Evolutionary conservation across 345 rosid species (phyloP).

Genomic region (Salix exigua): DNA sequence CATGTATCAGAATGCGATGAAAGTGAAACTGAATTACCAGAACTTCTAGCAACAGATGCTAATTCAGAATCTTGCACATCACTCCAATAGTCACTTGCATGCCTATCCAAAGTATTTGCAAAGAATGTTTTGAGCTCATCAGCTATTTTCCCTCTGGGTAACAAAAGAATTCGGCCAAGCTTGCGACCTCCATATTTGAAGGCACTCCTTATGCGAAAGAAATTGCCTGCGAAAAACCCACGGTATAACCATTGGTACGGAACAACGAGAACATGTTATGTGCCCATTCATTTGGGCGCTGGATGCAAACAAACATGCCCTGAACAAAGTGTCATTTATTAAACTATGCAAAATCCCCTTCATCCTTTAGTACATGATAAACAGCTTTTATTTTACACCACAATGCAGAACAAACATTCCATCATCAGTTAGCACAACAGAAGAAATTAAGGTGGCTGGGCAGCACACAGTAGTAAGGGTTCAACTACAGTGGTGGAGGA

Average conservation of each 20-base stretch:
- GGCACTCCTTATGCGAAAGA: slow-evolving; percentile 79
- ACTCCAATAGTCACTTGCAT: slow-evolving; percentile 14
- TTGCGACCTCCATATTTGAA: slow-evolving; percentile 86
- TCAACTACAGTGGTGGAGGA: not conserved
- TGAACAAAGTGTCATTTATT: not conserved
- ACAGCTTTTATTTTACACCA: not conserved
- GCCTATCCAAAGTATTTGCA: slow-evolving; percentile 36
- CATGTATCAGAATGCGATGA: slow-evolving; percentile 10
- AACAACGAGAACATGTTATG: not conserved
- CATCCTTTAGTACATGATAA: not conserved
- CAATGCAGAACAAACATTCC: not conserved
- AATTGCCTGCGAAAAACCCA: slow-evolving; percentile 49
- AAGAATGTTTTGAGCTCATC: slow-evolving; percentile 65
- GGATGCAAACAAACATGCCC: not conserved
- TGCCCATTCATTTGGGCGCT: not conserved
- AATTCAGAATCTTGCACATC: not conserved
- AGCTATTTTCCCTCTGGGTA: slow-evolving; percentile 47
- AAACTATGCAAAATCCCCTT: not conserved
- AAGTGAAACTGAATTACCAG: slow-evolving; percentile 1
- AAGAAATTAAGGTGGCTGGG: not conserved
- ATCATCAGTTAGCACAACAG: not conserved
- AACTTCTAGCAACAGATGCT: slow-evolving; percentile 3
- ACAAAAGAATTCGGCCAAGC: slow-evolving; percentile 60
- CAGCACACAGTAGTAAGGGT: not conserved
- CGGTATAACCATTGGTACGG: not conserved